Percentiles rank a stretch among this genome's conserved stretches.
Evolutionary conservation across 2,329 filamentous ascomycete species (phyloP).

Genomic region (Ceratocystis lukuohia): DNA sequence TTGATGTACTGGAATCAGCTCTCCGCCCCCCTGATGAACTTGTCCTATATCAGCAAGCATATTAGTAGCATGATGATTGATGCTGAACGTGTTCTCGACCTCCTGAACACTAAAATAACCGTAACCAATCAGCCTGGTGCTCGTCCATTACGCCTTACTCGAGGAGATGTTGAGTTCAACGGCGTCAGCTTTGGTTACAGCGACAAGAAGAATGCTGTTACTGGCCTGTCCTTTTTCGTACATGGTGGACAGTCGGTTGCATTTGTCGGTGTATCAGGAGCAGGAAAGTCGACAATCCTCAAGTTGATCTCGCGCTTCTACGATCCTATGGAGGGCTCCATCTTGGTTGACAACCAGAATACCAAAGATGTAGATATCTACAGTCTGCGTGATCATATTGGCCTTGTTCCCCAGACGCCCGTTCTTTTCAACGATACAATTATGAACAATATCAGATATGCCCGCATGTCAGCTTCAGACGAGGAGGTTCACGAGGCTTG

Average conservation of each 20-base stretch:
- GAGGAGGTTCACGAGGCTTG: slow-evolving; percentile 43
- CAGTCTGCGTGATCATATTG: slow-evolving; percentile 40
- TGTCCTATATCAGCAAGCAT: slow-evolving; percentile 43
- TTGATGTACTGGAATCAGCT: slow-evolving; percentile 64
- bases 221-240: slow-evolving; percentile 38
- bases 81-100: slow-evolving; percentile 43
- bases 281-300: slow-evolving; percentile 45
- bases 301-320: slow-evolving; percentile 48
- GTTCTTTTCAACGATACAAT: slow-evolving; percentile 46
- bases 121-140: slow-evolving; percentile 40
- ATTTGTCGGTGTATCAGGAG: slow-evolving; percentile 47
- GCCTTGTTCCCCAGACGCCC: slow-evolving; percentile 43
- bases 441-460: slow-evolving; percentile 47
- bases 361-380: slow-evolving; percentile 40
- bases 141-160: slow-evolving; percentile 36
- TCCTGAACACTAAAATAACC: slow-evolving; percentile 45
- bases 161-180: slow-evolving; percentile 42
- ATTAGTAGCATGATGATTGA: slow-evolving; percentile 45
- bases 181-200: slow-evolving; percentile 46
- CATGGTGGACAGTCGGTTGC: slow-evolving; percentile 42
- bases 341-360: slow-evolving; percentile 44
- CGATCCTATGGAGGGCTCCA: slow-evolving; percentile 39
- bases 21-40: slow-evolving; percentile 57
- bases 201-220: slow-evolving; percentile 44
- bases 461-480: slow-evolving; percentile 39